These are phyloP conservation scores for Taphrina betulina DNA, from an alignment of 1,139 yeast genomes.

Conservation along the genomic window DNA sequence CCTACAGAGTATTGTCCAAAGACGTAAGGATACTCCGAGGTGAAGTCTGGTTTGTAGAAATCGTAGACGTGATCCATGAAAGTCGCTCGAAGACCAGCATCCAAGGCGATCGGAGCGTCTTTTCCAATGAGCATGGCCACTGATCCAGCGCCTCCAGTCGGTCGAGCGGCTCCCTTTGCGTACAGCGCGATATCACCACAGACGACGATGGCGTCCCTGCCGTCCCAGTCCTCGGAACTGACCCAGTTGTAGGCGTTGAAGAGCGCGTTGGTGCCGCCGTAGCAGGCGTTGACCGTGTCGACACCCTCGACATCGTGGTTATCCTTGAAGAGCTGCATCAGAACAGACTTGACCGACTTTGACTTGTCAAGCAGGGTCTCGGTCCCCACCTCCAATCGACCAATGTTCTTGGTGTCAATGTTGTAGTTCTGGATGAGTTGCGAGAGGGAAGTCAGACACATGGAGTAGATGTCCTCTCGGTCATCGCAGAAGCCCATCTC, in stretches of 20 bases:
- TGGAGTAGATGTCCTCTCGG: slow-evolving; percentile 93
- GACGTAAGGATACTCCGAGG: slow-evolving; percentile 94
- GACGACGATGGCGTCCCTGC: slow-evolving; percentile 95
- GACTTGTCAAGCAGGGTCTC: slow-evolving; percentile 96
- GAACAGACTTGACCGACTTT: slow-evolving; percentile 91
- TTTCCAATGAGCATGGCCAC: slow-evolving; percentile 96
- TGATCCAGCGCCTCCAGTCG: slow-evolving; percentile 99
- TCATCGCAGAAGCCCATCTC: slow-evolving; percentile 97
- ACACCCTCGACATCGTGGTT: slow-evolving; percentile 93
- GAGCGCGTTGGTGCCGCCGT: slow-evolving; percentile 96
- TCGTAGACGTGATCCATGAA: slow-evolving; percentile 51
- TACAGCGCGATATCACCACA: slow-evolving; percentile 98
- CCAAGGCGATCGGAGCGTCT: slow-evolving; percentile 94
- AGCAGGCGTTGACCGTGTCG: slow-evolving; percentile 96
- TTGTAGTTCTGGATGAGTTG: slow-evolving; percentile 74
- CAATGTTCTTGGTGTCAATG: slow-evolving; percentile 76
- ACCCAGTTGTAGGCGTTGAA: slow-evolving; percentile 95
- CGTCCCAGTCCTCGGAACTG: slow-evolving; percentile 96
- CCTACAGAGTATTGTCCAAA: slow-evolving; percentile 95
- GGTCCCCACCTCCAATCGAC: slow-evolving; percentile 97
- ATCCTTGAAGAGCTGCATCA: slow-evolving; percentile 90
- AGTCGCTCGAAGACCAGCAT: slow-evolving; percentile 54
- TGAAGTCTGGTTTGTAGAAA: slow-evolving; percentile 73
- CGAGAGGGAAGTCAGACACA: slow-evolving; percentile 78
- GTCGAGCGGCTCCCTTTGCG: slow-evolving; percentile 97